Evolutionary conservation across 164 flowering plant genomes (phyloP), one percentile per base, ranked within the genome.

Genomic region (Magnolia officinalis): DNA sequence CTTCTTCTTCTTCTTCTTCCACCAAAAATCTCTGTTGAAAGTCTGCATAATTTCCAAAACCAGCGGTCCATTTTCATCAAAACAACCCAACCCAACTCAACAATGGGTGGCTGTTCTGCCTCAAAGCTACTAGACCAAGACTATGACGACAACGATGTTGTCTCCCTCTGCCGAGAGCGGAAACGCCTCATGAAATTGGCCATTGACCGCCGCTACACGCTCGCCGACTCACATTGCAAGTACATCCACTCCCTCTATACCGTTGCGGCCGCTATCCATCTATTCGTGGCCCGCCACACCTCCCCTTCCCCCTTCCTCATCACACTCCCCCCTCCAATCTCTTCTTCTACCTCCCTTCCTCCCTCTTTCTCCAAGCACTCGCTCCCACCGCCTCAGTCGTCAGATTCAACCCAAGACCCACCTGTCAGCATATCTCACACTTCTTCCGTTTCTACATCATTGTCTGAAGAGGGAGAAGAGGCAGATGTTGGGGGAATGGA

Each of bases 151-250:
- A 85, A 80, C 1, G 84, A 83, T 18, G 91, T 84, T 0, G 86
- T 88, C 13, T 68, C 79, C 0, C 66, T 88, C 37, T 85, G 86
- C 61, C 82, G 72, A 68, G 88, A 85, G 67, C 83, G 91, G 24
- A 88, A 84, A 72, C 81, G 81, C 13, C 84, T 84, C 29, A 37
- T 88, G 73, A 88, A 86, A 79, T 75, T 82, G 51, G 85, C 85
- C 4, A 82, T 86, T 14, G 82, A 86, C 61, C 77, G 84, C 1
- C 73, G 92, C 37, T 80, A 83, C 73, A 81, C 81, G 8, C 80
- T 89, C 26, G 87, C 90, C 0, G 86, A 86, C 13, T 85, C 88
- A 0, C 92, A 89, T 69, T 84, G 78, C 67, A 85, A 80, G 70
- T 88, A 89, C 75, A 63, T 76, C 73, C 83, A 83, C 58, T 85